Conservation (phyloP, 371 early-diverging fungal species). For the Coemansia sp. region DNA sequence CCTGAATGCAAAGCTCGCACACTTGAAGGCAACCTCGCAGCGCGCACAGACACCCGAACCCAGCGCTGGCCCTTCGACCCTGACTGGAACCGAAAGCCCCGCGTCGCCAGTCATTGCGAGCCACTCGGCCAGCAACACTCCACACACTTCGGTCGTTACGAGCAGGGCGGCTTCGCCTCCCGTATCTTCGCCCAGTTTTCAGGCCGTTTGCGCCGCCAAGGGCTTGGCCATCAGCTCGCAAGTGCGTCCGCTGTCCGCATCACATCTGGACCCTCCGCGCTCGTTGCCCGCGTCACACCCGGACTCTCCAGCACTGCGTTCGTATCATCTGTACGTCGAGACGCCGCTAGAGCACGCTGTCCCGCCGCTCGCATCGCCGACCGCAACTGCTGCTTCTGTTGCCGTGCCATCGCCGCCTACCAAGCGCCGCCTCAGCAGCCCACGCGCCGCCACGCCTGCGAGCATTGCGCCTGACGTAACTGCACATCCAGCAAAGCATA, state of each 20-base stretch:
- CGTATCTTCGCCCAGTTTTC: conserved; percentile 22
- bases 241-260: neutral
- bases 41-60: conserved; percentile 34
- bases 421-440: conserved; percentile 49
- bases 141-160: conserved; percentile 9
- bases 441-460: conserved; percentile 5
- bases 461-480: conserved; percentile 12
- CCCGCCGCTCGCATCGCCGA: conserved; percentile 33
- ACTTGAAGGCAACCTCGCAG: conserved; percentile 46
- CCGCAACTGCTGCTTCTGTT: neutral
- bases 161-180: conserved; percentile 42
- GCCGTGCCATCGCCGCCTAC: conserved; percentile 7
- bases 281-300: conserved; percentile 6
- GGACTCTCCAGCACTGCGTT: conserved; percentile 30
- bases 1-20: conserved; percentile 49
- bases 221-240: conserved; percentile 16
- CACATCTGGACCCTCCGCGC: too few relatives aligned
- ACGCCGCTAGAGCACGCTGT: conserved; percentile 40
- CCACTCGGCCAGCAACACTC: conserved; percentile 9
- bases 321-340: conserved; percentile 49
- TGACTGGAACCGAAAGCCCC: conserved; percentile 12
- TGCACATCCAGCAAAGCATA: conserved; percentile 24
- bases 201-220: conserved; percentile 39
- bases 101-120: conserved; percentile 16
- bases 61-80: conserved; percentile 29